Evolutionary conservation across 2,329 filamentous ascomycete species (phyloP).

Genomic region (Ciborinia camelliae): DNA sequence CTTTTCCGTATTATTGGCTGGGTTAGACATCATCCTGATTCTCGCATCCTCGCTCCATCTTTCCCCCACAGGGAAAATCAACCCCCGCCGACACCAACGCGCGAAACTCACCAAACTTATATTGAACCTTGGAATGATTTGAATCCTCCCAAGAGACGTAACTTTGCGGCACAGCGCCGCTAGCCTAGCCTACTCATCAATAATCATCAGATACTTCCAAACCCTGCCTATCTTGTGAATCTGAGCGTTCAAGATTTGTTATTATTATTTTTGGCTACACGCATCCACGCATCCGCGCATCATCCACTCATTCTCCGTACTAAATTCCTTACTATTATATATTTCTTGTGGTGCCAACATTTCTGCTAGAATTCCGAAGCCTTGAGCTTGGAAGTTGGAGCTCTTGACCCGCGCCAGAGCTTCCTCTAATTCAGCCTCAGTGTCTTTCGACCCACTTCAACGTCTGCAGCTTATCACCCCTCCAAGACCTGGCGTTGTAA

Average conservation of each 20-base stretch:
- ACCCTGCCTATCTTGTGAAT: not conserved
- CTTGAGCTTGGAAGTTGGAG: not conserved
- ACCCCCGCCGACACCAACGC: conserved; percentile 2
- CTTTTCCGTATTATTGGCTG: not conserved
- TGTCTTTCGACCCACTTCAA: conserved; percentile 11
- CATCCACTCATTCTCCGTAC: conserved; percentile 11
- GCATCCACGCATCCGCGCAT: not conserved
- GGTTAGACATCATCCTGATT: not conserved
- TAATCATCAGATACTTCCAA: not conserved
- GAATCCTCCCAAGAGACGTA: conserved; percentile 5
- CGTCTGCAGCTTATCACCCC: conserved; percentile 17
- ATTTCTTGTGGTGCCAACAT: conserved; percentile 7
- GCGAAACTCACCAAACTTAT: not conserved
- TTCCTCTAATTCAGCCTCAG: conserved; percentile 16
- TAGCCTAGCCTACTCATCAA: not conserved
- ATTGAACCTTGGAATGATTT: not conserved
- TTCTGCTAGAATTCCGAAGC: not conserved
- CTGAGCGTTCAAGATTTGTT: not conserved
- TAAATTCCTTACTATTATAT: conserved; percentile 9
- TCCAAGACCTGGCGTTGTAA: conserved; percentile 19
- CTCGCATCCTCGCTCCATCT: not conserved
- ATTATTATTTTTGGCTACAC: conserved; percentile 17
- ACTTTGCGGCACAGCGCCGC: conserved; percentile 18
- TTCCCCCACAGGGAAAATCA: conserved; percentile 10
- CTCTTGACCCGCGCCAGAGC: conserved; percentile 5